These are phyloP conservation scores for Cryphonectria radicalis DNA, from an alignment of 2,329 filamentous ascomycete species.

Conservation along the genomic window DNA sequence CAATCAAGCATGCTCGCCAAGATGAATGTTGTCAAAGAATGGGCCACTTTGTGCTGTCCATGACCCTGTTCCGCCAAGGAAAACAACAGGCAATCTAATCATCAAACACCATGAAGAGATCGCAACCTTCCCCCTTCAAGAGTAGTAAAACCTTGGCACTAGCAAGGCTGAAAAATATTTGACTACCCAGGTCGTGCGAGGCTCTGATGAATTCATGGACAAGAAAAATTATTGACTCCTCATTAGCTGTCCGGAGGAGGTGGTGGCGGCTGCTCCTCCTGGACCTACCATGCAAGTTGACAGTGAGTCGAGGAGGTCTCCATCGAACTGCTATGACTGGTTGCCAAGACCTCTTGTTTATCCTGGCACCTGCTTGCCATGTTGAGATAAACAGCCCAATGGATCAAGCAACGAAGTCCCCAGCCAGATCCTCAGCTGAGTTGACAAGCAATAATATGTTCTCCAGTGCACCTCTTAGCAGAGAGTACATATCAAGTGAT, in stretches of 20 bases:
- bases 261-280: neutral
- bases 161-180: neutral
- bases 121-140: neutral
- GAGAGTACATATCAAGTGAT: neutral
- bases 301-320: neutral
- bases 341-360: too few relatives aligned
- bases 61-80: neutral
- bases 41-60: neutral
- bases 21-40: neutral
- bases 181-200: neutral
- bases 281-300: neutral
- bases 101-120: neutral
- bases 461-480: neutral
- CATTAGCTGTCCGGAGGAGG: neutral
- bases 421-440: neutral
- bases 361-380: too few relatives aligned
- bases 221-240: neutral
- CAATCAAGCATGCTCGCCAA: neutral
- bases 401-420: too few relatives aligned
- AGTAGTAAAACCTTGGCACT: neutral
- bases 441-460: neutral
- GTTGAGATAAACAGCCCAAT: too few relatives aligned
- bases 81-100: neutral
- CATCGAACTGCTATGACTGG: neutral
- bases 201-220: neutral